Conservation (phyloP, 2,329 filamentous ascomycete genomes). For the Pestalotiopsis sp. region DNA sequence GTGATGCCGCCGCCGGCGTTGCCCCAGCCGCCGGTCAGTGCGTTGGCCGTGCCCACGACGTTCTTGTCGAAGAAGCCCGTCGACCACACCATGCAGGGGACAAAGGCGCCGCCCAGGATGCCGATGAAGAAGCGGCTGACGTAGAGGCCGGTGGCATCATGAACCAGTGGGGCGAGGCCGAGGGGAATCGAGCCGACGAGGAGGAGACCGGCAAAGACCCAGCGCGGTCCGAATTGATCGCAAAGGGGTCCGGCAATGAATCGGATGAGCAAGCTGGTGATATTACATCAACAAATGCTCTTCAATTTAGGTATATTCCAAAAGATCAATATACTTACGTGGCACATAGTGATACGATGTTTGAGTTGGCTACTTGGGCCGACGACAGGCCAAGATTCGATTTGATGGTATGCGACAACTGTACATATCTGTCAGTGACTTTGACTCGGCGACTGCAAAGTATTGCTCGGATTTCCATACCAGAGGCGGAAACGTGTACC, state of each 20-base stretch:
- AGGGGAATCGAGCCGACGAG: constrained; percentile 79
- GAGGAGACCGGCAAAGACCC: constrained; percentile 78
- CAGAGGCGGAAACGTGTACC: constrained; percentile 89
- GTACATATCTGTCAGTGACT: constrained; percentile 2
- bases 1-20: constrained; percentile 90
- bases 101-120: constrained; percentile 77
- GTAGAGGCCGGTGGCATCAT: constrained; percentile 69
- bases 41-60: constrained; percentile 86
- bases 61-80: constrained; percentile 95
- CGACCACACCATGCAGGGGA: constrained; percentile 90
- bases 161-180: constrained; percentile 78
- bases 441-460: not conserved
- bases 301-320: not conserved
- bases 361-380: constrained; percentile 81
- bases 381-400: constrained; percentile 74
- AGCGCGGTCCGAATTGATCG: constrained; percentile 79
- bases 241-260: constrained; percentile 81
- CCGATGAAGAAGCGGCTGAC: constrained; percentile 79
- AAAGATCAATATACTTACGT: constrained; percentile 45
- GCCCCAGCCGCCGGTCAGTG: constrained; percentile 81
- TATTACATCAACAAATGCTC: not conserved
- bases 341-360: constrained; percentile 79
- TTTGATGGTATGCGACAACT: constrained; percentile 77
- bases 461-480: constrained; percentile 46
- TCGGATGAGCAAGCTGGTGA: constrained; percentile 70